These are phyloP conservation scores for Trichomonas vaginalis DNA, from an alignment of 208 protist species.

Conservation along the genomic window DNA sequence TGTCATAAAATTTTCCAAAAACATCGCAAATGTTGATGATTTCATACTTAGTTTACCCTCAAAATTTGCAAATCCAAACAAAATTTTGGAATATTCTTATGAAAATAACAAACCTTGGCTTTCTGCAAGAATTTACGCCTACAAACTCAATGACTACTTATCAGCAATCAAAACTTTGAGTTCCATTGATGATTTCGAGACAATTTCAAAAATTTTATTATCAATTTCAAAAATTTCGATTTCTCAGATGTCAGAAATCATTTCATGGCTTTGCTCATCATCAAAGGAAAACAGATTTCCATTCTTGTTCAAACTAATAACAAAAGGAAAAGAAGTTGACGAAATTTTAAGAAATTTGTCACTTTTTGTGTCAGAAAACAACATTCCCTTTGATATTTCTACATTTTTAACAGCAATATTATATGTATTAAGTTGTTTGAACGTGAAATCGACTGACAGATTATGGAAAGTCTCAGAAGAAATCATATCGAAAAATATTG, in stretches of 20 bases:
- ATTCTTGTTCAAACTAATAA: neutral
- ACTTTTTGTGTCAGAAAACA: neutral
- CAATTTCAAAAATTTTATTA: neutral
- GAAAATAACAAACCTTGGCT: neutral
- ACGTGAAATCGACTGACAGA: neutral
- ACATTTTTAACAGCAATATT: neutral
- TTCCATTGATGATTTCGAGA: neutral
- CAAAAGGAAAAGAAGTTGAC: neutral
- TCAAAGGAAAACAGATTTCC: neutral
- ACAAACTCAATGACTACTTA: neutral
- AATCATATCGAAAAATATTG: neutral
- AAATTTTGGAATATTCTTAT: neutral
- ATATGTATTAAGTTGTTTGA: neutral
- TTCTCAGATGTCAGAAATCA: neutral
- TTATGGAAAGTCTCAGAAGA: neutral
- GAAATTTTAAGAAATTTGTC: neutral
- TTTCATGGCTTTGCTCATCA: neutral
- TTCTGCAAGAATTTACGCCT: neutral
- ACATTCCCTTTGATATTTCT: neutral
- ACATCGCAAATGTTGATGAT: neutral
- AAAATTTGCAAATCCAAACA: neutral
- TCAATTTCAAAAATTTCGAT: neutral
- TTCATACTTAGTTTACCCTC: neutral
- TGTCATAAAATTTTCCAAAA: neutral
- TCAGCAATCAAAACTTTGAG: too few species aligned